Percentiles rank a stretch among this genome's conserved stretches.
Conservation (phyloP, 2,329 filamentous ascomycete genomes). For the Cryphonectria parasitica region DNA sequence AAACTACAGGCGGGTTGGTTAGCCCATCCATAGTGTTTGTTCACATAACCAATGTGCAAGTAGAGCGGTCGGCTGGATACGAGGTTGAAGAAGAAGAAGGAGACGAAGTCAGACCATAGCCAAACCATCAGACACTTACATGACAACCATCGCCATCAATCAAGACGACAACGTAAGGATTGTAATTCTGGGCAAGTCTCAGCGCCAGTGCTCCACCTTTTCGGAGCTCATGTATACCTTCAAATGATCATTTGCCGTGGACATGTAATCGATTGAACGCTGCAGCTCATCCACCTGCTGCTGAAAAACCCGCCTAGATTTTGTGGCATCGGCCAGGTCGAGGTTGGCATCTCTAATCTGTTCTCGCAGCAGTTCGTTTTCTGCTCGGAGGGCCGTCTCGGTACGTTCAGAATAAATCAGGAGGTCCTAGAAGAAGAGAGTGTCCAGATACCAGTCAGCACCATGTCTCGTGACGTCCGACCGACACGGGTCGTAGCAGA, state of each 20-base stretch:
- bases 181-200: slow-evolving; percentile 49
- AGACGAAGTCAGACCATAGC: slow-evolving; percentile 16
- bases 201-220: slow-evolving; percentile 24
- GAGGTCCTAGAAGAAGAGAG: slow-evolving; percentile 45
- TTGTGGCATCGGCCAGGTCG: slow-evolving; percentile 55
- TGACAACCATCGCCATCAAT: slow-evolving; percentile 63
- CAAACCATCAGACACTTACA: slow-evolving; percentile 15
- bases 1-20: slow-evolving; percentile 49
- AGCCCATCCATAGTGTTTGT: not conserved
- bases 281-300: slow-evolving; percentile 48
- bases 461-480: not conserved
- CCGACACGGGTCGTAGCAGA: not conserved
- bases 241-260: slow-evolving; percentile 46
- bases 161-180: slow-evolving; percentile 63
- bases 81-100: not conserved
- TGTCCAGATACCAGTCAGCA: slow-evolving; percentile 10
- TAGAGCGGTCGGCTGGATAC: no score
- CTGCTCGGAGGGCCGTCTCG: slow-evolving; percentile 47
- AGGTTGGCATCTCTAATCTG: slow-evolving; percentile 50
- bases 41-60: no score
- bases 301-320: slow-evolving; percentile 55
- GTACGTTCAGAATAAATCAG: slow-evolving; percentile 49
- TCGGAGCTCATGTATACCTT: slow-evolving; percentile 45
- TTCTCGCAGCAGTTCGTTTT: slow-evolving; percentile 48
- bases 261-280: slow-evolving; percentile 39